Percentiles rank a stretch among this genome's conserved stretches.
Conservation (phyloP, 2,329 filamentous ascomycete genomes). For the Fusarium nygamai region DNA sequence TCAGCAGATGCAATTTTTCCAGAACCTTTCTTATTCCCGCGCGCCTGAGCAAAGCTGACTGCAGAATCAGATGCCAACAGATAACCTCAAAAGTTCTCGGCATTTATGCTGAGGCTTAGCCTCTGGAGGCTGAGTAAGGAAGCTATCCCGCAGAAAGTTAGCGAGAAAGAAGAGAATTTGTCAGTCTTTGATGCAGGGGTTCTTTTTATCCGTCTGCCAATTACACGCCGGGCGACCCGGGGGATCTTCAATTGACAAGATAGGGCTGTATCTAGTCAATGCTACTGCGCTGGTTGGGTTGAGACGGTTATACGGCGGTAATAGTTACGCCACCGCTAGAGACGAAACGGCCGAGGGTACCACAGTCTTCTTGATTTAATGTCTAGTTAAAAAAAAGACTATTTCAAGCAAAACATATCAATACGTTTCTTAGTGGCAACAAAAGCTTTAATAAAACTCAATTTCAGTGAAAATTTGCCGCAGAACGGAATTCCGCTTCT, state of each 20-base stretch:
- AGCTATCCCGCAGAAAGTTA: background rate
- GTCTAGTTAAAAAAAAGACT: too few relatives aligned
- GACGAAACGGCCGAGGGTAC: background rate
- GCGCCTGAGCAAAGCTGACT: background rate
- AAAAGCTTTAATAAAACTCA: background rate
- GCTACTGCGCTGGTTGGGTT: background rate
- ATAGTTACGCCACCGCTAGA: background rate
- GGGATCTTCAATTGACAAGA: background rate
- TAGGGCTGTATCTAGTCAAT: background rate
- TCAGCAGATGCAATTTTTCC: too few relatives aligned
- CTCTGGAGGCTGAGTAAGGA: background rate
- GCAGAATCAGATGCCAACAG: background rate
- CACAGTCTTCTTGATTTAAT: too few relatives aligned
- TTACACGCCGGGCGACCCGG: background rate
- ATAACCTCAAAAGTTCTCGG: background rate
- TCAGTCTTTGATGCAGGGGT: too few relatives aligned
- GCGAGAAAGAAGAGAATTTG: background rate
- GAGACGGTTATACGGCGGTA: background rate
- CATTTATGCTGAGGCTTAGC: background rate
- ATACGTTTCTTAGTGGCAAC: accelerated
- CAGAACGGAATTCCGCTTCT: background rate
- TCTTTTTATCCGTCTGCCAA: background rate
- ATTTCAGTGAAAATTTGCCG: accelerated
- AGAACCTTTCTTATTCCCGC: background rate
- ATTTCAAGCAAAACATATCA: accelerated